Percentiles rank a stretch among this genome's conserved stretches.
These are phyloP conservation scores for Clarireedia sp. DNA, from an alignment of 2,329 filamentous ascomycete species.

Conservation along the genomic window DNA sequence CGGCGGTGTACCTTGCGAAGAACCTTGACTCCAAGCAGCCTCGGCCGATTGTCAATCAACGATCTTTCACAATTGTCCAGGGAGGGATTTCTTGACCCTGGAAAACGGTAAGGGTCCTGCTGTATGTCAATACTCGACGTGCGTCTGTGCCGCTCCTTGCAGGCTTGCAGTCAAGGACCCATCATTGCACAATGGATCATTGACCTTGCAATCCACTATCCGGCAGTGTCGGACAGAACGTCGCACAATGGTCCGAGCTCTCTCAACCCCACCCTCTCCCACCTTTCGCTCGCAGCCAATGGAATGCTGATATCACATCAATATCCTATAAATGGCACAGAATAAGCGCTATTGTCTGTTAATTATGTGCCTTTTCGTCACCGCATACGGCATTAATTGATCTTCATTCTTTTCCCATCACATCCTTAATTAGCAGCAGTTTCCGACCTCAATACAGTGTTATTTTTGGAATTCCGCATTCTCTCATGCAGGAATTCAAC, in stretches of 20 bases:
- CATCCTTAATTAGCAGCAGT: slow-evolving; percentile 11
- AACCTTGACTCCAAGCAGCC: background rate
- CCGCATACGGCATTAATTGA: background rate
- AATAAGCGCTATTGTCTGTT: slow-evolving; percentile 6
- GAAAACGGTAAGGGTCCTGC: background rate
- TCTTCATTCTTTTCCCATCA: background rate
- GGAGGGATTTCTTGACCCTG: too few species aligned
- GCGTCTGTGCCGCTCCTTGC: background rate
- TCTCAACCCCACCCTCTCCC: background rate
- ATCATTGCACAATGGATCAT: too few species aligned
- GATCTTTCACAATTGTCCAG: too few species aligned
- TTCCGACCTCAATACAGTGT: background rate
- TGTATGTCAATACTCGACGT: background rate
- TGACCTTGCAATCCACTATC: too few species aligned
- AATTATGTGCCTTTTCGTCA: slow-evolving; percentile 7
- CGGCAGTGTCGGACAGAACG: background rate
- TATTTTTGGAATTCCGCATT: slow-evolving; percentile 9
- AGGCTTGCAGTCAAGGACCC: background rate
- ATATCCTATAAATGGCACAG: slow-evolving; percentile 8
- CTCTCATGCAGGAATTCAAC: slow-evolving; percentile 1
- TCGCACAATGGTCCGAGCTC: slow-evolving; percentile 2
- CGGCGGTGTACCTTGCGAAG: background rate
- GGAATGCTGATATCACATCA: background rate
- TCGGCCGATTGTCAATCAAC: background rate
- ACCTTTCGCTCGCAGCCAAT: slow-evolving; percentile 4